A percentile compares a stretch with the other conserved stretches of the same genome.
These are phyloP conservation scores for Xylariaceae sp. DNA, from an alignment of 2,329 filamentous ascomycete species.

Conservation along the genomic window DNA sequence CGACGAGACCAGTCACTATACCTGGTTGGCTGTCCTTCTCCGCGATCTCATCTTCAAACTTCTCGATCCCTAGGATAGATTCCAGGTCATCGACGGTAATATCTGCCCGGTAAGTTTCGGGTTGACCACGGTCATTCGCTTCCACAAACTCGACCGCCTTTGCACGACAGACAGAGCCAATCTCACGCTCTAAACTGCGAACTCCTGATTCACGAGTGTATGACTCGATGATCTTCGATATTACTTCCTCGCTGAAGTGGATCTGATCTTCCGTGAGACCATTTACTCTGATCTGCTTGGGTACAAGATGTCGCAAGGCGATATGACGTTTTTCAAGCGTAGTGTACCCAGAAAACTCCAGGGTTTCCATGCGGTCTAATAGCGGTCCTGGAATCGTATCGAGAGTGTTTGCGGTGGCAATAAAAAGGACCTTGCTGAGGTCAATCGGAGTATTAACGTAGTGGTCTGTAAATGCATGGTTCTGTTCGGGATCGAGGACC, in stretches of 20 bases:
- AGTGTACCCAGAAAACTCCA: constrained; percentile 91
- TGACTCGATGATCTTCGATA: constrained; percentile 92
- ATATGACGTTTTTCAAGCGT: constrained; percentile 97
- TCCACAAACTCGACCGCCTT: constrained; percentile 96
- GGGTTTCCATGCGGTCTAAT: constrained; percentile 96
- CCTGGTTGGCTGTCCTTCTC: constrained; percentile 83
- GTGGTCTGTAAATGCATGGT: constrained; percentile 91
- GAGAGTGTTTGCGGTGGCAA: constrained; percentile 92
- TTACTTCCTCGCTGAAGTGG: constrained; percentile 75
- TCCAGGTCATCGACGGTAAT: constrained; percentile 83
- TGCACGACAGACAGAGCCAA: constrained; percentile 89
- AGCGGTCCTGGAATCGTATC: constrained; percentile 95
- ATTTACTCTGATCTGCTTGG: constrained; percentile 92
- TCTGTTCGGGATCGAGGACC: constrained; percentile 96
- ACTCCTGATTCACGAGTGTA: constrained; percentile 97
- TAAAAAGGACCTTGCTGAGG: constrained; percentile 94
- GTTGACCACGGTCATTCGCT: constrained; percentile 72
- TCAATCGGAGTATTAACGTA: constrained; percentile 96
- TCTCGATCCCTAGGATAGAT: constrained; percentile 87
- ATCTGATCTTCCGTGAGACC: constrained; percentile 79
- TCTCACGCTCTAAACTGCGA: constrained; percentile 92
- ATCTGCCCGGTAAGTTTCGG: constrained; percentile 71
- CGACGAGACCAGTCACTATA: constrained; percentile 93
- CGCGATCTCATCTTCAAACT: constrained; percentile 93
- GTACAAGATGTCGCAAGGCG: constrained; percentile 87